Conservation (phyloP, 257 asterid genomes). For the Handroanthus guayacan region DNA sequence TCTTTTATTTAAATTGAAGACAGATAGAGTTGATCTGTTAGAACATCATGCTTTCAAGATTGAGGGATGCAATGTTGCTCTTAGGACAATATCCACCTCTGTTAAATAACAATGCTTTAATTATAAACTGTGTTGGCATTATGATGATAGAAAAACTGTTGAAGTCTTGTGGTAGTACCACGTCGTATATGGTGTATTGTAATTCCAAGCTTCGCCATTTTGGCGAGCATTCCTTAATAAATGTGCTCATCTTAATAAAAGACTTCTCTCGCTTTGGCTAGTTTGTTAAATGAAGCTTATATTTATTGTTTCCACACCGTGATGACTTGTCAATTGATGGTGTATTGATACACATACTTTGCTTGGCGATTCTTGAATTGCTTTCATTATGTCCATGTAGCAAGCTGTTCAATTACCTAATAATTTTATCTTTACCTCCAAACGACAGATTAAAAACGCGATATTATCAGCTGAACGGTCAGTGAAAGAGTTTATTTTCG, state of each 20-base stretch:
- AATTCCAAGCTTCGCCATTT: too few species aligned
- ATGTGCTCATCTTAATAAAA: too few species aligned
- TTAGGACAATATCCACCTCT: background rate
- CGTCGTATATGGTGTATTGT: too few species aligned
- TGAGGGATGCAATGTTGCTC: background rate
- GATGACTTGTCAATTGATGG: background rate
- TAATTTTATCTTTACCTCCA: conserved; percentile 23
- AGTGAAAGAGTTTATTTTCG: conserved; percentile 67
- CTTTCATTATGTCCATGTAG: conserved; percentile 5
- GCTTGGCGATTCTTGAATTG: conserved; percentile 7
- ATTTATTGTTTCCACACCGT: too few species aligned
- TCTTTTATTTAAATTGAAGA: background rate
- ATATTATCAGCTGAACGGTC: conserved; percentile 70
- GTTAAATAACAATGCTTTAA: background rate
- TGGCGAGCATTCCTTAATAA: too few species aligned
- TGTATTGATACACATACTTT: background rate
- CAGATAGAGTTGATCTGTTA: background rate
- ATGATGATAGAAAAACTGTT: background rate
- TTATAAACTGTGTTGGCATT: too few species aligned
- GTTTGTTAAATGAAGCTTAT: too few species aligned
- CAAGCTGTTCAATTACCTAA: conserved; percentile 6
- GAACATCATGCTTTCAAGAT: conserved; percentile 4
- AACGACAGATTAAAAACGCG: conserved; percentile 68
- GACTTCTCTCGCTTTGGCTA: too few species aligned
- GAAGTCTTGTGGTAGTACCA: background rate